Evolutionary conservation across 495 filamentous ascomycete genomes (phyloP).

Genomic region (Neohortaea acidophila): DNA sequence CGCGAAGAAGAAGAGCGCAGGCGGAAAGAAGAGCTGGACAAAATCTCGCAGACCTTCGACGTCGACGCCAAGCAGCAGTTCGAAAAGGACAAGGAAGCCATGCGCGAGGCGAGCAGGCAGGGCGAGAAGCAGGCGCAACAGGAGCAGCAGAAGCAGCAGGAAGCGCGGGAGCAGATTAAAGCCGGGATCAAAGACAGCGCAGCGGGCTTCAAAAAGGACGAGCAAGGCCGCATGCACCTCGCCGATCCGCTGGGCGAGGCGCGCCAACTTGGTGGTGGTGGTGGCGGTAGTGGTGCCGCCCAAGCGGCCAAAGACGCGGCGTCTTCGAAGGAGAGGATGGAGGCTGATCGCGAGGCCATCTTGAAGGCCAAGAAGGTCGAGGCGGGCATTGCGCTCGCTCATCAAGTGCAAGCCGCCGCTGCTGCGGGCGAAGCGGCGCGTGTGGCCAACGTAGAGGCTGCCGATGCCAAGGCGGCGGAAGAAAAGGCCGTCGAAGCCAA

Average conservation of each 20-base stretch:
- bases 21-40: conserved; percentile 46
- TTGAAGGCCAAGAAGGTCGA: neutral
- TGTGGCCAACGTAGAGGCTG: too few relatives aligned
- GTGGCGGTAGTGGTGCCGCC: neutral
- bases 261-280: too few relatives aligned
- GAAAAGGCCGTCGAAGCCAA: too few relatives aligned
- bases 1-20: conserved; percentile 55
- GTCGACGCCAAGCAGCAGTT: conserved; percentile 36
- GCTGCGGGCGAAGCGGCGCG: too few relatives aligned
- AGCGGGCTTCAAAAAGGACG: neutral
- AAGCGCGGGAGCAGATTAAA: neutral
- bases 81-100: conserved; percentile 66
- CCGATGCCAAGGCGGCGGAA: too few relatives aligned
- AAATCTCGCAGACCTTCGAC: conserved; percentile 56
- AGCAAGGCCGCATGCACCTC: too few relatives aligned
- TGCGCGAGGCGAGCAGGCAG: conserved; percentile 49
- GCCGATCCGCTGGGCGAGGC: too few relatives aligned
- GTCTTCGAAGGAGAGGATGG: neutral
- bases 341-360: neutral
- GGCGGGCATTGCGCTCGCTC: neutral
- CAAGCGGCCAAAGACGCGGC: neutral
- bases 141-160: neutral
- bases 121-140: conserved; percentile 19
- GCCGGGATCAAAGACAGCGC: neutral
- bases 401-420: too few relatives aligned